Evolutionary conservation across 2,329 filamentous ascomycete species (phyloP), one percentile per base, ranked within the genome.

Genomic region (Polytolypa hystricis): DNA sequence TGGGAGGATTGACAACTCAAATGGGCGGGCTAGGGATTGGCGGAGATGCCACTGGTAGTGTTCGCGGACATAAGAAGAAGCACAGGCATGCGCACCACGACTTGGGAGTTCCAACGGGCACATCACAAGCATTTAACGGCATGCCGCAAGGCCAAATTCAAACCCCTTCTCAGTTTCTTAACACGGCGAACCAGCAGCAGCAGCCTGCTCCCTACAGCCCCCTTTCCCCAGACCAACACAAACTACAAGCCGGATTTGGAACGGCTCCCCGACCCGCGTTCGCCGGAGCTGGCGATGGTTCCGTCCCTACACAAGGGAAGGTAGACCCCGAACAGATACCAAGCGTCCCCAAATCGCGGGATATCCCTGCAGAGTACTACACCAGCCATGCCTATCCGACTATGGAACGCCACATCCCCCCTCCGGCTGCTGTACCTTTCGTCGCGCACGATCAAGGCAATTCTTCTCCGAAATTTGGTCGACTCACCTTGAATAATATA

Each of bases 361-460:
- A 98, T 58, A 62, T 74, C 5, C 72, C 84, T 5, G 84, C 91
- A 46, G 79, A 81, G 46, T 81, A 87, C 64, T 98, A 89, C 56
- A 73, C 93, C 49, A 77, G 72, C 48, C 83, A 94, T 58, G 71
- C 93, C 35, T 96, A 95, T 57, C 86, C 89, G 12, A 98, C 91
- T 3, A 93, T 96, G 65, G 89, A 96, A 62, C 83, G 83, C 41
- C 86, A 94, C 55, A 71, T 94, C 2, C 87, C 91, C 8, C 91
- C 91, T 31, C 86, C 91, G 2, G 84, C 87, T 10, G 77, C 82
- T 4, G 73, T 91, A 15, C 86, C 91, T 2, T 96, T 91, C 53
- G 81, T 95, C 25, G 84, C 87, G n/a, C 84, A 79, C 51, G 91
- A 98, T 51, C 91, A 98, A 60, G 91, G 91, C 50, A 98, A 95